phyloP scores from a whole-genome alignment of 768 basidiomycete genomes.

The Pleurotus ostreatus region DNA sequence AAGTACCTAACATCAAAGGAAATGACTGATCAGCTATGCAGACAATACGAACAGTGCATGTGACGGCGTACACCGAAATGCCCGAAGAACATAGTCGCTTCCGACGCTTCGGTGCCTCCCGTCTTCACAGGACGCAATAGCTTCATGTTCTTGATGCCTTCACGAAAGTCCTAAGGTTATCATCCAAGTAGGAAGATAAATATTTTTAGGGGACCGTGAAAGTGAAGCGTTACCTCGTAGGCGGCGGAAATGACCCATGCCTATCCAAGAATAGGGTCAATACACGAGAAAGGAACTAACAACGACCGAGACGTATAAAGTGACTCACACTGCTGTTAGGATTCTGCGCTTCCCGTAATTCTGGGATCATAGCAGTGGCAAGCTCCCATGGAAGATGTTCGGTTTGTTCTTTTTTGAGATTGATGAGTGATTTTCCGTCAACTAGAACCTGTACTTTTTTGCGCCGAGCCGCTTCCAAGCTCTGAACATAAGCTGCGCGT shows the following conservation, averaged over 20 bases:
- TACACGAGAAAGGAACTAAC: background rate
- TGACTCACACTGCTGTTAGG: constrained; percentile 1
- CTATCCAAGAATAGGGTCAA: constrained; percentile 14
- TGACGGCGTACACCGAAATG: background rate
- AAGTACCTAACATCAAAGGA: constrained; percentile 21
- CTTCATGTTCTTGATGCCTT: constrained; percentile 24
- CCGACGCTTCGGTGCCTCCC: background rate
- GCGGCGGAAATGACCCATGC: constrained; percentile 28
- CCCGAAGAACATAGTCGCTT: background rate
- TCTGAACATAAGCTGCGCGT: constrained; percentile 28
- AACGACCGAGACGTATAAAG: too few relatives aligned
- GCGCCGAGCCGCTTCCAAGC: constrained; percentile 21
- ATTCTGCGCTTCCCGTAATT: background rate
- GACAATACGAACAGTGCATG: background rate
- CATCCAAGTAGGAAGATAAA: background rate
- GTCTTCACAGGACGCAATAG: constrained; percentile 7
- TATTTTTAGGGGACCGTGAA: background rate
- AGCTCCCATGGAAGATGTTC: constrained; percentile 11
- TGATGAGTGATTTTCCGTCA: background rate
- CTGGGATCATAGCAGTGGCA: constrained; percentile 2
- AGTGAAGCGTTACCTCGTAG: constrained; percentile 20
- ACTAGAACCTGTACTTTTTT: background rate
- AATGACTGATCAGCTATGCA: background rate
- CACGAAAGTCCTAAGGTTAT: constrained; percentile 22
- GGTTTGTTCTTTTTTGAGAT: background rate